Evolutionary conservation across 2,329 filamentous ascomycete species (phyloP), one percentile per base, ranked within the genome.

Genomic region (Coniella lustricola): DNA sequence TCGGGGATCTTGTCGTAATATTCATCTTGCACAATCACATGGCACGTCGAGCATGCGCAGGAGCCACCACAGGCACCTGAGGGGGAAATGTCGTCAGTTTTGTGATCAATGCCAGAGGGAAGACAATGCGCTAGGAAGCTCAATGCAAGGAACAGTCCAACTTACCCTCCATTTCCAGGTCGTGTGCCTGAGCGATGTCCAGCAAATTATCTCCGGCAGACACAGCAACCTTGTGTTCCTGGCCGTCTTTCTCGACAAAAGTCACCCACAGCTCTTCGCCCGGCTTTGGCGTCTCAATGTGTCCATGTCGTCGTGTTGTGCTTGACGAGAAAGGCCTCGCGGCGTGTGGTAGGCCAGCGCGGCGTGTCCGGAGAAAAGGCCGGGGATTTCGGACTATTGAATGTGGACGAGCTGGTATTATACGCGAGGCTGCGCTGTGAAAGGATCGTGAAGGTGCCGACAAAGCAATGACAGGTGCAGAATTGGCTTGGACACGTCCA

Each of bases 191-290:
- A 18, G 91, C 93, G 61, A 98, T 91, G 62, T 97, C 91, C 47
- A 98, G 76, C 46, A 98, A 74, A 66, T 98, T 98, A 67, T 95
- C 90, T 43, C 93, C 93, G 59, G 86, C 82, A 13, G 81, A 74
- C 8, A 96, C 91, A 51, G 85, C 82, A 60, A 96, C 81, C 52
- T 84, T 87, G 65, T 87, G 77, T 56, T 82, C 76, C 25, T 79
- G 73, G 44, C 84, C 84, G 17, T 96, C 90, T 68, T 97, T 96
- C 67, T 96, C 90, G 57, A 97, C 78, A 64, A 97, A 96, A 0
- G 90, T 95, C 21, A 98, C 78, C 62, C 87, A 85, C 50, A 95
- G 79, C 88, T 96, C 93, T 76, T 97, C 88, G 41, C 93, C 93
- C 0, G 88, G 79, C 68, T 90, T 91, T 2, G 93, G 91, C 25